phyloP scores from a whole-genome alignment of 2,329 filamentous ascomycete species.

The Fusarium subtropicale region DNA sequence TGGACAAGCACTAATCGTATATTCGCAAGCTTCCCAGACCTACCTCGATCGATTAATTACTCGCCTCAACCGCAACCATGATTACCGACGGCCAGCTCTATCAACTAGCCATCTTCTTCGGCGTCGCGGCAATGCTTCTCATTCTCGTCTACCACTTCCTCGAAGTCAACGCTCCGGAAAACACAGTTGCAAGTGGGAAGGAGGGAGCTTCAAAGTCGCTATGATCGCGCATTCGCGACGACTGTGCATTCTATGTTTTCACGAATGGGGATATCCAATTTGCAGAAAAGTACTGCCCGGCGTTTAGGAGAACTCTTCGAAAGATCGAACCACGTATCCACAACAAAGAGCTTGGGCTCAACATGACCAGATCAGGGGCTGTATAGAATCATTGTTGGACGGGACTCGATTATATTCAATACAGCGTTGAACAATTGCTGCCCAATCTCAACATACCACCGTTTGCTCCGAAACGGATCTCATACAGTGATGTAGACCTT shows the following conservation, averaged over 20 bases:
- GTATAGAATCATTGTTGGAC: conserved; percentile 4
- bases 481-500: background rate
- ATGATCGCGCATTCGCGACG: conserved; percentile 23
- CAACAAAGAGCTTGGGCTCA: conserved; percentile 8
- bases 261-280: conserved; percentile 19
- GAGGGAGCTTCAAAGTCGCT: conserved; percentile 28
- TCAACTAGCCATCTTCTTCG: conserved; percentile 91
- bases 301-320: conserved; percentile 37
- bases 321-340: conserved; percentile 12
- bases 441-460: background rate
- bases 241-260: conserved; percentile 29
- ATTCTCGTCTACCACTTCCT: conserved; percentile 97
- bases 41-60: conserved; percentile 10
- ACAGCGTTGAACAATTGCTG: background rate
- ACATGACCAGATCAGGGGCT: conserved; percentile 10
- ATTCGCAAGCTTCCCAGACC: conserved; percentile 14
- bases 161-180: conserved; percentile 78
- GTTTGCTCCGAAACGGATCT: background rate
- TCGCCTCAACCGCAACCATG: conserved; percentile 69
- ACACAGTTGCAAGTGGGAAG: conserved; percentile 28
- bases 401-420: conserved; percentile 11
- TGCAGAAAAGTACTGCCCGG: conserved; percentile 31
- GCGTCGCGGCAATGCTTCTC: conserved; percentile 87
- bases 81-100: conserved; percentile 95
- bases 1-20: conserved; percentile 25